Evolutionary conservation across 345 rosid genomes (phyloP), one percentile per base, ranked within the genome.

Genomic region (Trapa bicornis): DNA sequence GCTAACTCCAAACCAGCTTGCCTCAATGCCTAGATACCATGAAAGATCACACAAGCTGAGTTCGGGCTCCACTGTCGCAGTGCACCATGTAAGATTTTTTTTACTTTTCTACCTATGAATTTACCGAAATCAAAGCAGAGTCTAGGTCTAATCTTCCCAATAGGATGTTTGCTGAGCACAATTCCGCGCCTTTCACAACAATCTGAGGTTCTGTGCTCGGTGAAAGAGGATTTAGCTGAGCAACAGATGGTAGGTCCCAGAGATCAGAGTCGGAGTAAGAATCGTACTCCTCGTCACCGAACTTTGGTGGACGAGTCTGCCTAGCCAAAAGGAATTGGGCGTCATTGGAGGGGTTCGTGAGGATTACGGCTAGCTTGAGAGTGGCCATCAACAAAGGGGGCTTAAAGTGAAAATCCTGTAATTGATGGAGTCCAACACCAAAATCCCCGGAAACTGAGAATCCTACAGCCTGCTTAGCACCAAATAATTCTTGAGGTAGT

Each of bases 171-270:
- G 70, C 84, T 1, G 70, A 73, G 65, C 77, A 71, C 45, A 81
- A 74, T 10, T 80, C 82, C 42, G 32, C 29, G 47, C 74, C 77
- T 6, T 74, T 70, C 14, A 86, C 56, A 56, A 65, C 36, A 50
- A 67, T 5, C 17, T 37, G 53, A 22, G 80, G 67, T 47, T 75
- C 61, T 14, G 63, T 10, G 0, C 50, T 43, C 41, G 75, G 72
- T 37, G 74, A 73, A 4, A 65, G 37, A 45, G 52, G 39, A 68
- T 74, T 42, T 67, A 89, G 72, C 67, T 62, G 68, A 6, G 86
- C 71, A 32, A 84, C 2, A 15, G 63, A 85, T 4, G 96, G 98
- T 62, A 92, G 77, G 84, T 92, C 96, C 96, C 93, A 87, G 69
- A 88, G 87, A 77, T 86, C 80, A 60, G 90, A 88, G 77, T 89